Evolutionary conservation across 2,329 filamentous ascomycete genomes (phyloP).

Genomic region (Periconia sp.): DNA sequence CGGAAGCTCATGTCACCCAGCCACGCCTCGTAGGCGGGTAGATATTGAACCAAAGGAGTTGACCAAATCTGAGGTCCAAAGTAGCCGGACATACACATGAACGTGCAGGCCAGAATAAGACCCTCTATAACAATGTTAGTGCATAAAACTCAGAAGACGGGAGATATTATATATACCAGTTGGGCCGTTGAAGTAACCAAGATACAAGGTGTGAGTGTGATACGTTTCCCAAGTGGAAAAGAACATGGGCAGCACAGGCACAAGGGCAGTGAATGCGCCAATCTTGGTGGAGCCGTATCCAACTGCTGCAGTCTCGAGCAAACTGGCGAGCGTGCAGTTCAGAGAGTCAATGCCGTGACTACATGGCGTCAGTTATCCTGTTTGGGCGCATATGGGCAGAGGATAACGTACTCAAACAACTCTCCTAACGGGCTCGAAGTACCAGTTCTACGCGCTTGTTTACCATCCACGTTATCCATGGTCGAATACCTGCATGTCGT

Average conservation of each 20-base stretch:
- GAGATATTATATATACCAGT: conserved; percentile 53
- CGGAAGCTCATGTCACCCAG: conserved; percentile 76
- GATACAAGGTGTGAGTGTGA: conserved; percentile 94
- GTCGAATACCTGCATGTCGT: conserved; percentile 69
- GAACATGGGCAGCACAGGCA: conserved; percentile 96
- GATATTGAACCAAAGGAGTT: conserved; percentile 65
- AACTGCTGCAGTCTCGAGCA: conserved; percentile 92
- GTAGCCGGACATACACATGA: conserved; percentile 86
- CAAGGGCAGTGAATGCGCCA: conserved; percentile 87
- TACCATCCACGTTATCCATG: conserved; percentile 98
- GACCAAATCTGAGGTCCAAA: conserved; percentile 90
- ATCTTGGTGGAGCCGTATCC: conserved; percentile 80
- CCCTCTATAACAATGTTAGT: conserved; percentile 62
- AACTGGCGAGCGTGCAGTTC: conserved; percentile 90
- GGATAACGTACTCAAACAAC: conserved; percentile 74
- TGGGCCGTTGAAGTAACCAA: conserved; percentile 95
- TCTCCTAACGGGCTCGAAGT: conserved; percentile 94
- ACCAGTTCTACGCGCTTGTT: conserved; percentile 91
- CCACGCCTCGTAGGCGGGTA: conserved; percentile 46
- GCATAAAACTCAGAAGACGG: not conserved
- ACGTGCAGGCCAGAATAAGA: conserved; percentile 78
- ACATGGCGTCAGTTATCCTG: conserved; percentile 21
- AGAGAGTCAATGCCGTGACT: conserved; percentile 95
- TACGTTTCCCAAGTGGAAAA: conserved; percentile 99
- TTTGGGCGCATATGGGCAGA: conserved; percentile 23